phyloP scores from a whole-genome alignment of 495 filamentous ascomycete species.

The Clavariopsis aquatica region DNA sequence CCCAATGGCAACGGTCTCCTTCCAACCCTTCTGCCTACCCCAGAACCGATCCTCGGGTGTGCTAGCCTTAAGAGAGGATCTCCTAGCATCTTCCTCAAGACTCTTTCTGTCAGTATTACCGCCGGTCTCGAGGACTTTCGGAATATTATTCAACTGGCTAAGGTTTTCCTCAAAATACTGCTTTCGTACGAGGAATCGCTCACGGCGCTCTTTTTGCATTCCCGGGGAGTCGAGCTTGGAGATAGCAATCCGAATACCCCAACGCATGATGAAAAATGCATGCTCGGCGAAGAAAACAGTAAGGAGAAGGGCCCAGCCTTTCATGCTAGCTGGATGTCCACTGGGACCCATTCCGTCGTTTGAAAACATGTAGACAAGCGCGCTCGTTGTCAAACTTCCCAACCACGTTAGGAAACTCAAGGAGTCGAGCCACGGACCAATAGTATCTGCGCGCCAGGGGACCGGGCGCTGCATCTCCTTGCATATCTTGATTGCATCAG shows the following conservation, averaged over 20 bases:
- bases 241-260: slow-evolving; percentile 68
- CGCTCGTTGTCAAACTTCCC: slow-evolving; percentile 80
- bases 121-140: slow-evolving; percentile 43
- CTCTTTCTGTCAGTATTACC: slow-evolving; percentile 47
- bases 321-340: slow-evolving; percentile 66
- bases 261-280: slow-evolving; percentile 71
- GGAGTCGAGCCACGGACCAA: slow-evolving; percentile 90
- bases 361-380: slow-evolving; percentile 84
- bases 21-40: slow-evolving; percentile 64
- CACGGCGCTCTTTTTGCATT: slow-evolving; percentile 73
- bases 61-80: slow-evolving; percentile 52
- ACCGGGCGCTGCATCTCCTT: slow-evolving; percentile 84
- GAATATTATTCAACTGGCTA: slow-evolving; percentile 44
- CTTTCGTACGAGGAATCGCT: slow-evolving; percentile 73
- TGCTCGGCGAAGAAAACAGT: slow-evolving; percentile 87
- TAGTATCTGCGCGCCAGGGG: slow-evolving; percentile 84
- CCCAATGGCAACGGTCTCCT: slow-evolving; percentile 62
- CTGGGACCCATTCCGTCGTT: slow-evolving; percentile 61
- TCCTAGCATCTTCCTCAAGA: slow-evolving; percentile 71
- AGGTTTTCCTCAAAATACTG: slow-evolving; percentile 66
- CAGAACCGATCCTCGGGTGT: slow-evolving; percentile 69
- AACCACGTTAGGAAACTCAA: slow-evolving; percentile 89
- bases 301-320: slow-evolving; percentile 78
- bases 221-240: slow-evolving; percentile 82
- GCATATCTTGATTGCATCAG: slow-evolving; percentile 93